Base-by-base conservation (phyloP, 2,329 filamentous ascomycete species). In the Diplodia corticola region DNA sequence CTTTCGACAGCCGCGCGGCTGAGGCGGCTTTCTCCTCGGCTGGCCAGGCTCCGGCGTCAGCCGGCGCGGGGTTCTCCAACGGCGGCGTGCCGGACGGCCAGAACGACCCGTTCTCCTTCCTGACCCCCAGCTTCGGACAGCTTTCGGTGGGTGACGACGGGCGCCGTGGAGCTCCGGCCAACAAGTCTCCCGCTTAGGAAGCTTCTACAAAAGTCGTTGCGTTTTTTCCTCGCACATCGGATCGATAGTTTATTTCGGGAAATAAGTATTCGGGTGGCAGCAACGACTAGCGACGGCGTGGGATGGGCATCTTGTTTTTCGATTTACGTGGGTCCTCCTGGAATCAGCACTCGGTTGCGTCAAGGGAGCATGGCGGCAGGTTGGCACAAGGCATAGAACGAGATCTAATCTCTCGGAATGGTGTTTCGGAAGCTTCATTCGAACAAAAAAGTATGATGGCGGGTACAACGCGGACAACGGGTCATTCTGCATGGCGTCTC, bases 11-110 rank as follows among this genome's bases (percentile, higher is more conserved):
- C 82, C 91, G 93, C 69, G 91, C 92, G 69, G 92, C 94, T 17
- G 94, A 98, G 81, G 93, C 93, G 68, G 94, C 95, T 28, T 99
- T 99, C 83, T 91, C 92, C 76, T 91, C 91, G 48, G 93, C 92
- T 46, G 89, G 89, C 72, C 94, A 95, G 71, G 91, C 91, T 65
- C 89, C 90, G 22, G 88, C 89, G 17, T 91, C 91, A 51, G 89
- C 89, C 68, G 91, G 90, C 48, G 88, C 89, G 33, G 74, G 76
- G 30, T 80, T 77, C 37, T 88, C 90, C 49, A 92, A 91, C 80
- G 91, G 89, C 73, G 88, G 87, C 75, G 91, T 90, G 73, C 75
- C 82, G 78, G 69, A 88, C 71, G 82, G 81, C 65, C 89, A 91
- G 74, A 89, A 83, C 71, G 91, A 93, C 72, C 90, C 91, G 12